Conservation (phyloP, 305 asterid species). For the Striga hermonthica region DNA sequence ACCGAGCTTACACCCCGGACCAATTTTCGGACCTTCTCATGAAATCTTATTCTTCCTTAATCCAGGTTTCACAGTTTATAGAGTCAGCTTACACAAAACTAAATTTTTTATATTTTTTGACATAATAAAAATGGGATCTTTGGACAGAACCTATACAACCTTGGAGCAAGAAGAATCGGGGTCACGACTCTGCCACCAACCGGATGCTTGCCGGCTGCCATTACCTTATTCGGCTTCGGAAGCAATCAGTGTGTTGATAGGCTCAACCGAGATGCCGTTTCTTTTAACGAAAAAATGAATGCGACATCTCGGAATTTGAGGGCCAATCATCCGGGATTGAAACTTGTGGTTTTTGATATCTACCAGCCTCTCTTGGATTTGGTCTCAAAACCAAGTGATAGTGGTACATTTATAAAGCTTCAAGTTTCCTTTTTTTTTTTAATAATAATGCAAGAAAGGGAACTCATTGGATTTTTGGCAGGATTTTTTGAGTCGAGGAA, state of each 20-base stretch:
- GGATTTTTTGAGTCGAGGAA: constrained; percentile 73
- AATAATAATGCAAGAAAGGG: no score
- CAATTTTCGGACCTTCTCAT: constrained; percentile 65
- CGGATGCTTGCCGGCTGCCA: constrained; percentile 86
- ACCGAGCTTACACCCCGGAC: constrained; percentile 51
- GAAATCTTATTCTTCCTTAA: constrained; percentile 48
- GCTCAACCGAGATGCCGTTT: constrained; percentile 48
- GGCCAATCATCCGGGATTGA: constrained; percentile 56
- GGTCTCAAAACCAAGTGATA: constrained; percentile 49
- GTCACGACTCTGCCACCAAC: constrained; percentile 76
- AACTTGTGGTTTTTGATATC: constrained; percentile 72
- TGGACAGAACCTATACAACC: constrained; percentile 50
- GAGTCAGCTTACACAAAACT: no score
- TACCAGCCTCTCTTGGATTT: constrained; percentile 64
- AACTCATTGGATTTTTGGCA: constrained; percentile 21
- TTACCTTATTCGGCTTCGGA: constrained; percentile 65
- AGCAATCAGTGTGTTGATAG: constrained; percentile 57
- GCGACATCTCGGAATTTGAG: constrained; percentile 50
- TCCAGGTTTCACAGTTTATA: constrained; percentile 42
- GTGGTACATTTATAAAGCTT: constrained; percentile 37
- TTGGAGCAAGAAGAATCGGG: constrained; percentile 87
- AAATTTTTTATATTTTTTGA: no score
- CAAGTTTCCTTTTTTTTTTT: no score
- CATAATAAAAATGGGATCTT: not conserved
- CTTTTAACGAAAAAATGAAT: constrained; percentile 63